Base-by-base conservation (phyloP, 75 land plant species). In the Ceratopteris richardii region DNA sequence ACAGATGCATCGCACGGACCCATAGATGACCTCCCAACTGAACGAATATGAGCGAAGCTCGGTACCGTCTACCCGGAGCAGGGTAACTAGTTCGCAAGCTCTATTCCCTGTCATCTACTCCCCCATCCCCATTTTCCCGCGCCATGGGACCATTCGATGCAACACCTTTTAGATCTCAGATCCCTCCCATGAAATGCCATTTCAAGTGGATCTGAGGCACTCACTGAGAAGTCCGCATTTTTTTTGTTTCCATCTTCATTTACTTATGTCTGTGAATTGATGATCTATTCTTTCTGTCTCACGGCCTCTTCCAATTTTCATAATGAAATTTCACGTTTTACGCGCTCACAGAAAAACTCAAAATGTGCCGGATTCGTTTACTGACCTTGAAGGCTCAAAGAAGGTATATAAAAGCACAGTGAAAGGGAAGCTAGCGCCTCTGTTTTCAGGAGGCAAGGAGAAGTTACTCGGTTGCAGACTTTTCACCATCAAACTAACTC, bases 401-500 rank as follows among this genome's bases (percentile, higher is more conserved):
- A 29, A 48, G 31, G 37, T 9, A 3, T 33, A 33, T 9, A 33
- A 33, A 33, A 4, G 9, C 37, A 5, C 29, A 1, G 72, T 67
- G 13, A 78, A 43, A 60, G 37, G 47, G 16, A 28, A 56, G 21
- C 26, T 36, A 5, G 27, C 62, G 48, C 48, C 66, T 24, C 20
- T 52, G 12, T 58, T 23, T 2, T 26, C 2, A 2, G 14, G 27
- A 9, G 54, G 13, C 28, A 52, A 43, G 26, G 76, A 79, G 24
- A 71, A 61, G 62, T 44, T 29, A 30, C 52, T 60, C 22, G 67
- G 58, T 54, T 76, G 58, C 74, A 80, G 66, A 30, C 58, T 73
- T 43, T 60, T 63, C 18, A 42, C 69, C 22, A 41, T 80, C 57
- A 76, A 77, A 54, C 44, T 76, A 16, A 70, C 67, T 10, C 65